These are phyloP conservation scores for Daldinia eschscholtzii DNA, from an alignment of 2,329 filamentous ascomycete genomes.

Conservation along the genomic window DNA sequence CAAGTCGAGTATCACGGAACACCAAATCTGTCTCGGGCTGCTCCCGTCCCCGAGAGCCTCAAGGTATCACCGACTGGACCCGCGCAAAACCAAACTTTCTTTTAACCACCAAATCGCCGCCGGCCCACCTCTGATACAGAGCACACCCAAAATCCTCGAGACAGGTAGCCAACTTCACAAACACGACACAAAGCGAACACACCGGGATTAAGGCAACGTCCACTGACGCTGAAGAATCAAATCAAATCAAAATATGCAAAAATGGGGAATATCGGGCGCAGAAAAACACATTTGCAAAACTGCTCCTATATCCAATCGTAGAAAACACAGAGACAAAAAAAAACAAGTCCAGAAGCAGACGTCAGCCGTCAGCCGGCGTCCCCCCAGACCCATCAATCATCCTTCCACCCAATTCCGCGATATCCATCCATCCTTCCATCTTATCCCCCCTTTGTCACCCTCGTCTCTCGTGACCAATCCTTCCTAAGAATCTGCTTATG, in stretches of 20 bases:
- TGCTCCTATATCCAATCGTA: conserved; percentile 38
- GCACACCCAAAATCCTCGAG: not conserved
- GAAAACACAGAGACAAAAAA: conserved; percentile 3
- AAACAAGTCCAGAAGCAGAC: conserved; percentile 26
- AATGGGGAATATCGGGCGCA: conserved; percentile 32
- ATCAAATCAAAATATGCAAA: conserved; percentile 27
- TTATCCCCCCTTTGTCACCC: not conserved
- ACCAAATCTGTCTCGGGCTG: conserved; percentile 27
- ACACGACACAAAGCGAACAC: no score
- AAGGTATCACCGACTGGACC: conserved; percentile 18
- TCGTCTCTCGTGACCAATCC: conserved; percentile 7
- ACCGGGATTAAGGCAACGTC: no score
- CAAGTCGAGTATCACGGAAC: conserved; percentile 19
- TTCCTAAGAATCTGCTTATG: conserved; percentile 11
- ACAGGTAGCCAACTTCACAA: not conserved
- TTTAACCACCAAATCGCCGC: not conserved
- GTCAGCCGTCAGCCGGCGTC: conserved; percentile 16
- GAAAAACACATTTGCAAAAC: conserved; percentile 30
- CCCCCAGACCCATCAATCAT: conserved; percentile 12
- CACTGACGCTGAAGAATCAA: conserved; percentile 10
- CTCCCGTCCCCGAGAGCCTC: conserved; percentile 37
- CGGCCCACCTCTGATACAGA: not conserved
- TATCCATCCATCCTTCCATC: no score
- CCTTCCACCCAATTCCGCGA: conserved; percentile 4
- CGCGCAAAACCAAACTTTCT: conserved; percentile 1